Base-by-base conservation (phyloP, 331 rosid genomes). In the Arachis monticola region DNA sequence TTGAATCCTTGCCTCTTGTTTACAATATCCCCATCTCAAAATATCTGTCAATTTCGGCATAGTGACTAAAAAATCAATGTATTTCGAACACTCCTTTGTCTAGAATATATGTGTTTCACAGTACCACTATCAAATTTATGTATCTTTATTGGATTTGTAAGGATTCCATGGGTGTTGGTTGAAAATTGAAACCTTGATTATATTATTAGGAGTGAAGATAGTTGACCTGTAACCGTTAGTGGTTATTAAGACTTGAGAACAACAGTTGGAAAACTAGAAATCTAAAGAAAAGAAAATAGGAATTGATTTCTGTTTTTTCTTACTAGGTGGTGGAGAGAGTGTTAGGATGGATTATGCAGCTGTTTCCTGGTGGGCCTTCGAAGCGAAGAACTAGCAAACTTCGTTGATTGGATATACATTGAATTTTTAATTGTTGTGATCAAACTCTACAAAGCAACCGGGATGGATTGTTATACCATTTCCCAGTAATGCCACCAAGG, bases 311-410 rank as follows among this genome's bases (percentile, higher is more conserved):
- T 31, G 17, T 76, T 22, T 32, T 76, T 31, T 46, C 35, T 5
- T 80, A 32, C 70, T 67, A 95, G 99, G 99, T 95, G 71, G 97
- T 95, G 71, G 99, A 95, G 83, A 85, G 97, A 79, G 99, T 95
- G 62, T 84, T 90, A 83, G 99, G 99, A 77, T 95, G 99, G 99
- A 92, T 95, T 70, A 95, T 95, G 99, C 88, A 87, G 87, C 89
- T 95, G 65, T 95, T 95, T 75, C 99, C 97, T 0, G 96, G 97
- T 8, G 99, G 99, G 60, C 96, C 99, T 46, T 84, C 99, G 56
- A 89, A 51, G 76, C 87, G 97, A 72, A 87, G 99, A 87, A 90
- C 93, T 69, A 92, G 97, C 88, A 95, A 95, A 76, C 97, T 90
- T 73, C 95, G 87, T 63, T 95, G 84, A 88, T 63, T 27, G 58